A percentile compares a stretch with the other conserved stretches of the same genome.
phyloP scores from a whole-genome alignment of 352 stramenopile genomes.

The Phytophthora agathidicida region DNA sequence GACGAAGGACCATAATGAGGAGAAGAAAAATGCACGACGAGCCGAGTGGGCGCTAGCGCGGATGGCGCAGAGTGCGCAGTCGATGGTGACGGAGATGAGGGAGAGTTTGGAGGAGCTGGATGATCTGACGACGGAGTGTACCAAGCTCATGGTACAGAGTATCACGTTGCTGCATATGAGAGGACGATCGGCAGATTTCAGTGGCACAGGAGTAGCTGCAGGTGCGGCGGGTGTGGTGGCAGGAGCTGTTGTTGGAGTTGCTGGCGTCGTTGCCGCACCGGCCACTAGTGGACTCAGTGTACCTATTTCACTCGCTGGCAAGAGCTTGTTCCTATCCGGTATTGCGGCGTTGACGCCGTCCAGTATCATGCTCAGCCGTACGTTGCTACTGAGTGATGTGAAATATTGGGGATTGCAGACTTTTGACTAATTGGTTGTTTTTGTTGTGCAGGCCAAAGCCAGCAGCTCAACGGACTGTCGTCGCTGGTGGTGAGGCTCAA shows the following conservation, averaged over 20 bases:
- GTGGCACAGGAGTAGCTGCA: slow-evolving; percentile 81
- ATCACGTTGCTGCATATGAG: slow-evolving; percentile 88
- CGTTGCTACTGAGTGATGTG: slow-evolving; percentile 15
- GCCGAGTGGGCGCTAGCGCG: slow-evolving; percentile 78
- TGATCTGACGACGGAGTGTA: slow-evolving; percentile 81
- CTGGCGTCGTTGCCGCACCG: slow-evolving; percentile 75
- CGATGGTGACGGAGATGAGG: slow-evolving; percentile 73
- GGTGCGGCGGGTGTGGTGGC: slow-evolving; percentile 83
- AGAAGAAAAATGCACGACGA: slow-evolving; percentile 71
- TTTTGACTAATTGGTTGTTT: slow-evolving; percentile 6
- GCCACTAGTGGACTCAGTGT: slow-evolving; percentile 83
- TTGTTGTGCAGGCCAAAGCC: slow-evolving; percentile 67
- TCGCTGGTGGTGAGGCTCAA: slow-evolving; percentile 84
- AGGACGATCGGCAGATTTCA: slow-evolving; percentile 82
- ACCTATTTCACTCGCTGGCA: slow-evolving; percentile 83
- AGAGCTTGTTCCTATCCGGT: slow-evolving; percentile 84
- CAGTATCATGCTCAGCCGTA: slow-evolving; percentile 89
- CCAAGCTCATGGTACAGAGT: slow-evolving; percentile 86
- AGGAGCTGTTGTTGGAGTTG: slow-evolving; percentile 76
- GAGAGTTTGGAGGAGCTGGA: slow-evolving; percentile 82
- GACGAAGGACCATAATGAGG: slow-evolving; percentile 70
- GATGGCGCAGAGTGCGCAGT: slow-evolving; percentile 74
- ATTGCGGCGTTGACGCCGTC: slow-evolving; percentile 80
- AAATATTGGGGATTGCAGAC: background rate
- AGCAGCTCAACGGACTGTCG: slow-evolving; percentile 79